phyloP scores from a whole-genome alignment of 306 rosid genomes.

The Mimosa pudica region DNA sequence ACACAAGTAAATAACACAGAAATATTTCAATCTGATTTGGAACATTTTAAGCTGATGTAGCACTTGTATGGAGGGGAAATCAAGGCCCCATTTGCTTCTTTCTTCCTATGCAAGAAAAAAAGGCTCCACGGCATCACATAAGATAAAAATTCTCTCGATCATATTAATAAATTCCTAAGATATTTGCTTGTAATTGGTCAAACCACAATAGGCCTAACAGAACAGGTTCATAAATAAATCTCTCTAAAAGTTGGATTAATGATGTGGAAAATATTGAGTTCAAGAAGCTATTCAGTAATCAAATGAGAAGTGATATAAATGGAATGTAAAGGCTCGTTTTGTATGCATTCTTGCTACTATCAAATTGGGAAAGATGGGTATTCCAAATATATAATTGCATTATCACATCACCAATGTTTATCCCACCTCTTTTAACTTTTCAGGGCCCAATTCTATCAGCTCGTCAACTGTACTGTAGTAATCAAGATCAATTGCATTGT shows the following conservation, averaged over 20 bases:
- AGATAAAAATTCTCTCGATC: too few relatives aligned
- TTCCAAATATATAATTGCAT: background rate
- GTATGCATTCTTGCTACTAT: background rate
- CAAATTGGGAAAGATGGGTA: background rate
- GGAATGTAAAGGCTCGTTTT: background rate
- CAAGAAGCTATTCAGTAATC: background rate
- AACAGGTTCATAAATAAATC: too few relatives aligned
- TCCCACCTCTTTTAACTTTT: conserved; percentile 88
- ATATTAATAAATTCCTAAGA: too few relatives aligned
- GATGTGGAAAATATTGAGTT: background rate
- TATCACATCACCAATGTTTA: background rate
- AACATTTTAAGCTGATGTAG: too few relatives aligned
- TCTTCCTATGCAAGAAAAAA: too few relatives aligned
- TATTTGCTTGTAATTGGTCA: too few relatives aligned
- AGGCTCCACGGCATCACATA: too few relatives aligned
- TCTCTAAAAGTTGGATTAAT: background rate
- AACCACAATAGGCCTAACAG: too few relatives aligned
- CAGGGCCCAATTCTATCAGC: conserved; percentile 83
- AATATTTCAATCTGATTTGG: too few relatives aligned
- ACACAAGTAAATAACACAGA: too few relatives aligned
- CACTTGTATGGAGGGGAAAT: too few relatives aligned
- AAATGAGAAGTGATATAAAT: background rate
- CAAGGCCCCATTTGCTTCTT: too few relatives aligned
- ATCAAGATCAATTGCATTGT: conserved; percentile 77
- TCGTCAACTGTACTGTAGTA: conserved; percentile 87